phyloP scores from a whole-genome alignment of 2,329 filamentous ascomycete genomes.

The Verticillium nubilum region DNA sequence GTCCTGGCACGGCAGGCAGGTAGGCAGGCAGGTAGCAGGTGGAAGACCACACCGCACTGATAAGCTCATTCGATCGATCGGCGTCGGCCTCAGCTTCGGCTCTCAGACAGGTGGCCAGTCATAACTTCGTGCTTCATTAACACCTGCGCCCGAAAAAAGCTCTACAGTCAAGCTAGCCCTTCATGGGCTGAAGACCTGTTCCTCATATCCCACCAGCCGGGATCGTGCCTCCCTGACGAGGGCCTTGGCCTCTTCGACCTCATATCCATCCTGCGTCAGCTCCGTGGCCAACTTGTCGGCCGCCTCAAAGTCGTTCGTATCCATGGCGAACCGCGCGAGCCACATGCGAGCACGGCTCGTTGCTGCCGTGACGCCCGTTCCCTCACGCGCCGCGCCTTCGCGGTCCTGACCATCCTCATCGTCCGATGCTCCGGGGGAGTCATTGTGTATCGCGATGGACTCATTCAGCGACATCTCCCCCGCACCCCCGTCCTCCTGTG shows the following conservation, averaged over 20 bases:
- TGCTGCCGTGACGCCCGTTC: slow-evolving; percentile 82
- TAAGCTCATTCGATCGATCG: background rate
- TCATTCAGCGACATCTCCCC: slow-evolving; percentile 39
- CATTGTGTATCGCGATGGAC: slow-evolving; percentile 50
- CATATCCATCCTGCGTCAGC: slow-evolving; percentile 89
- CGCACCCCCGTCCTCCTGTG: slow-evolving; percentile 75
- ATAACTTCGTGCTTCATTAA: background rate
- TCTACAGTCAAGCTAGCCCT: background rate
- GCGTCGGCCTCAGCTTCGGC: background rate
- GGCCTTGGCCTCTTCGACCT: slow-evolving; percentile 95
- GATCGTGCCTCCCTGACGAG: slow-evolving; percentile 81
- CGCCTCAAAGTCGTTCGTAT: slow-evolving; percentile 65
- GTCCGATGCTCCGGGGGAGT: slow-evolving; percentile 37
- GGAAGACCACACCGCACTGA: background rate
- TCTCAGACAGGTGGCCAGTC: background rate
- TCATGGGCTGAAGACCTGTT: background rate
- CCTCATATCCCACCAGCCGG: slow-evolving; percentile 43
- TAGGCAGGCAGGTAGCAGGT: background rate
- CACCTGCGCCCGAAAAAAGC: background rate
- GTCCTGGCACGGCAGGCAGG: no score
- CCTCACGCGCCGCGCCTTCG: slow-evolving; percentile 30
- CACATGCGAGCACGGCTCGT: slow-evolving; percentile 92
- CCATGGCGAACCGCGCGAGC: slow-evolving; percentile 80
- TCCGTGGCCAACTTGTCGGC: slow-evolving; percentile 82
- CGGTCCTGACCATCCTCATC: slow-evolving; percentile 22